phyloP scores from a whole-genome alignment of 208 protist genomes.

The Leishmania tropica region DNA sequence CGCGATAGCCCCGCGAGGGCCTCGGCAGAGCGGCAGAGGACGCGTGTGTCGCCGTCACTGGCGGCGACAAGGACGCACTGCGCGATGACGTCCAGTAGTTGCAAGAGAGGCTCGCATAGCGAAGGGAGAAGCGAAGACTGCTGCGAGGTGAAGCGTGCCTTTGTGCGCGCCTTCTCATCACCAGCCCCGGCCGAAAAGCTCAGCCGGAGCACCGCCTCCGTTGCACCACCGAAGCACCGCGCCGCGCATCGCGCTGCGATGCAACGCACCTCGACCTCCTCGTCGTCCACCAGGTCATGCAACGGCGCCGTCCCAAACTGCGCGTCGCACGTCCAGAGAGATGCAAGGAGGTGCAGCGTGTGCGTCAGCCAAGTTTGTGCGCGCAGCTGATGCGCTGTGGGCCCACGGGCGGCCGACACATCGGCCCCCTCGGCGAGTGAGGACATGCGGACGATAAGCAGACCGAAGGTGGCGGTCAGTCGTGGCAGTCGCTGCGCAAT shows the following conservation, averaged over 20 bases:
- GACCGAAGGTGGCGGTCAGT: constrained; percentile 44
- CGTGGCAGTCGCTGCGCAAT: constrained; percentile 50
- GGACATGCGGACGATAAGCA: constrained; percentile 35
- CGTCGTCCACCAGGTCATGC: constrained; percentile 40
- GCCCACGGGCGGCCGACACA: not conserved
- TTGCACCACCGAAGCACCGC: constrained; percentile 33
- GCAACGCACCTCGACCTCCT: constrained; percentile 72
- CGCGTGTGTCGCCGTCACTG: constrained; percentile 49
- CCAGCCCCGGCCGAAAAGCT: constrained; percentile 14
- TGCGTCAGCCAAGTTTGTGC: constrained; percentile 17
- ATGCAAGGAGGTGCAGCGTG: constrained; percentile 33
- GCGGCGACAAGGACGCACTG: constrained; percentile 35
- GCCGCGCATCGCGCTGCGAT: constrained; percentile 41
- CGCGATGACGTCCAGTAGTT: constrained; percentile 41
- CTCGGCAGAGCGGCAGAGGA: constrained; percentile 53
- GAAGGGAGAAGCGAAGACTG: constrained; percentile 7
- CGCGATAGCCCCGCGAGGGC: constrained; percentile 58
- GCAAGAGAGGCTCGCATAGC: constrained; percentile 14
- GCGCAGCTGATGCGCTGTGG: constrained; percentile 2
- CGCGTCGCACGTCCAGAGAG: constrained; percentile 28
- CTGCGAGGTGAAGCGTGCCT: not conserved
- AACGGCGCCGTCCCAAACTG: constrained; percentile 29
- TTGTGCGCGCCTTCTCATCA: not conserved
- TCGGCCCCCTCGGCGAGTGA: not conserved
- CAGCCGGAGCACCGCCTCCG: constrained; percentile 37